phyloP scores from a whole-genome alignment of 768 basidiomycete genomes.

The Trametes elegans region DNA sequence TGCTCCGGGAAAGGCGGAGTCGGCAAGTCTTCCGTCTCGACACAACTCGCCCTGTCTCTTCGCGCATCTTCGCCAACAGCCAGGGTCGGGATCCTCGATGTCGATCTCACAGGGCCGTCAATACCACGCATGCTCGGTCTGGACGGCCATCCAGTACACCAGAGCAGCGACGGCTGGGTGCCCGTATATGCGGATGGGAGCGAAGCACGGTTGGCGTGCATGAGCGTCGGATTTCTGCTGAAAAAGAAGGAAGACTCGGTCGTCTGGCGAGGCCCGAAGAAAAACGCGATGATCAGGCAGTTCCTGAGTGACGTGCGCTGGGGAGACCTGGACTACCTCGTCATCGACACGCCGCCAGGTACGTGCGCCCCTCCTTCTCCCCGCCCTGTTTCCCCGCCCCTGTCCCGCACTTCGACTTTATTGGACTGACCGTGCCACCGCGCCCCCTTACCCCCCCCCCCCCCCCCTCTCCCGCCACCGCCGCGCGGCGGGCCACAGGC shows the following conservation, averaged over 20 bases:
- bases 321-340: constrained; percentile 89
- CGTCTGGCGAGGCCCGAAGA: constrained; percentile 98
- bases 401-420: not conserved
- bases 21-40: constrained; percentile 95
- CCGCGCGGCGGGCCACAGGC: too few species aligned
- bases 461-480: not conserved
- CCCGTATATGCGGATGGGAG: constrained; percentile 92
- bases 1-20: constrained; percentile 97
- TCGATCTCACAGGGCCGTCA: constrained; percentile 93
- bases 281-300: constrained; percentile 97
- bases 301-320: constrained; percentile 93
- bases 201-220: constrained; percentile 76
- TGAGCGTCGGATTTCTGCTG: constrained; percentile 95
- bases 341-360: constrained; percentile 99
- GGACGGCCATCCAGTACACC: constrained; percentile 84
- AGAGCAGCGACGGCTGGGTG: constrained; percentile 96
- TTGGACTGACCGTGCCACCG: not conserved
- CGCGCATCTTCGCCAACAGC: constrained; percentile 63
- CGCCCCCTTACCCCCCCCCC: not conserved
- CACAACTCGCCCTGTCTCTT: constrained; percentile 88
- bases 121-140: constrained; percentile 94
- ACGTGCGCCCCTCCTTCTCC: constrained; percentile 22
- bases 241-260: constrained; percentile 91
- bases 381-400: not conserved
- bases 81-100: constrained; percentile 86